Conservation (phyloP, 2,329 filamentous ascomycete species). For the Aspergillus ochraceoroseus region DNA sequence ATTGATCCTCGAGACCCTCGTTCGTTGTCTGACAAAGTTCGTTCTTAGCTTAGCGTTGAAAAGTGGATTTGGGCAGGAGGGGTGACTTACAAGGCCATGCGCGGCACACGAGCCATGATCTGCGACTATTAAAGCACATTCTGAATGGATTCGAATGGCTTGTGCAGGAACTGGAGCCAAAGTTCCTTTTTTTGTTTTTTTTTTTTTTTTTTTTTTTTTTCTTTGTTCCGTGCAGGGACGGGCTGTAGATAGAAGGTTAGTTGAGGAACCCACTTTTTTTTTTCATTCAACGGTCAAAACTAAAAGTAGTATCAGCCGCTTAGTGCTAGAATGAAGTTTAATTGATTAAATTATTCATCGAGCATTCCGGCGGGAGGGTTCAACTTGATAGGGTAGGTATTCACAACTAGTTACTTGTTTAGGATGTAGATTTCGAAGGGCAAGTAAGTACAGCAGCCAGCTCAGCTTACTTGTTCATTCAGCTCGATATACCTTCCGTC, state of each 20-base stretch:
- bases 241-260: constrained; percentile 6
- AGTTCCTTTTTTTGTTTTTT: constrained; percentile 12
- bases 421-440: too few species aligned
- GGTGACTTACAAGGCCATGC: constrained; percentile 1
- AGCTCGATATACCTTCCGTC: too few species aligned
- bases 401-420: too few species aligned
- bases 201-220: constrained; percentile 1
- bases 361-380: neutral
- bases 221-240: constrained; percentile 7
- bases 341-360: neutral
- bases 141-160: constrained; percentile 14
- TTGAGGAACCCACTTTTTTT: constrained; percentile 8
- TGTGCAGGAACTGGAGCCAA: constrained; percentile 24
- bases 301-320: neutral
- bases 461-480: too few species aligned
- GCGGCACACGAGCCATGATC: constrained; percentile 14
- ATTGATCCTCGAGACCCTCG: neutral
- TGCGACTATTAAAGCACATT: constrained; percentile 14
- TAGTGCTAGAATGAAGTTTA: constrained; percentile 1
- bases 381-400: neutral
- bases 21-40: constrained; percentile 3
- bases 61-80: too few species aligned
- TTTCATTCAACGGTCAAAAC: neutral
- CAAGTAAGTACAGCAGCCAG: too few species aligned
- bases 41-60: neutral